phyloP scores from a whole-genome alignment of 345 rosid genomes.

The Luvunga scandens region DNA sequence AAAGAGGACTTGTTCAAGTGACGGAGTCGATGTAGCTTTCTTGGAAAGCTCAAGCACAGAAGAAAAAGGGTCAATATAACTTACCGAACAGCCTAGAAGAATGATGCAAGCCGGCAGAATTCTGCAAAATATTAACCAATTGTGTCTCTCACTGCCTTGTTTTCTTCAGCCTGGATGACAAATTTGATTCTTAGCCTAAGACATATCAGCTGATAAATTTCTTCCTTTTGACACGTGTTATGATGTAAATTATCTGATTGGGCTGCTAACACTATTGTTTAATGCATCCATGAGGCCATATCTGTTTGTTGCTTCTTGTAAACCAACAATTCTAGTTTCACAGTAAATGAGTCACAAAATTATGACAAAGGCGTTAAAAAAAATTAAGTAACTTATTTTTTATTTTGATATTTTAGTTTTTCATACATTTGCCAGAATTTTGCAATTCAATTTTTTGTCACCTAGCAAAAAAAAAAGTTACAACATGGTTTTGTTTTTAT shows the following conservation, averaged over 20 bases:
- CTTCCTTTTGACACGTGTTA: not conserved
- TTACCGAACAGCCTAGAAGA: not conserved
- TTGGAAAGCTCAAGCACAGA: not conserved
- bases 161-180: not conserved
- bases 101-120: not conserved
- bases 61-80: not conserved
- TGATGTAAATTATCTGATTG: not conserved
- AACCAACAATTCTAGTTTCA: no score
- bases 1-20: not conserved
- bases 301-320: not conserved
- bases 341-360: no score
- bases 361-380: no score
- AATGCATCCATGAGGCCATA: no score
- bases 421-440: no score
- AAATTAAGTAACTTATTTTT: no score
- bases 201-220: not conserved
- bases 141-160: not conserved
- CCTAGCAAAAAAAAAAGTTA: no score
- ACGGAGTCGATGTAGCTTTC: slow-evolving; percentile 6
- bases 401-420: no score
- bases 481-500: no score
- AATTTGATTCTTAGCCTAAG: not conserved
- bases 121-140: not conserved
- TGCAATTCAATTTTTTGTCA: no score
- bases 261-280: not conserved